A percentile compares a stretch with the other conserved stretches of the same genome.
Evolutionary conservation across 148 eudicot species (phyloP).

Genomic region (Mesembryanthemum crystallinum): DNA sequence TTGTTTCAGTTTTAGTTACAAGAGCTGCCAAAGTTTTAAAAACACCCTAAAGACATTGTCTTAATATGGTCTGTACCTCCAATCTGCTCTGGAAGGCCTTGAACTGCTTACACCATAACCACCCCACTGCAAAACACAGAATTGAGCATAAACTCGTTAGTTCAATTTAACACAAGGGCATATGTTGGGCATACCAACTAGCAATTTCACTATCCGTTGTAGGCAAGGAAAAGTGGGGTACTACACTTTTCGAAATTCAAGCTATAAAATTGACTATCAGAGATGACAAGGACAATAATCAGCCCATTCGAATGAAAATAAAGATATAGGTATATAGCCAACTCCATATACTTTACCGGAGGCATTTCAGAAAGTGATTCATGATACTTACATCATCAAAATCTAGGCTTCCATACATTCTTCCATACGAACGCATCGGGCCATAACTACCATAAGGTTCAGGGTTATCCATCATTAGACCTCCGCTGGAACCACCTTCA

Average conservation of each 20-base stretch:
- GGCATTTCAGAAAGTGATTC: neutral
- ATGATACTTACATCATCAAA: constrained; percentile 75
- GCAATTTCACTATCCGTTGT: too few relatives aligned
- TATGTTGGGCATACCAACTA: neutral
- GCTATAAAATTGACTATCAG: too few relatives aligned
- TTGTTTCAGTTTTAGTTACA: neutral
- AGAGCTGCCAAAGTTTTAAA: neutral
- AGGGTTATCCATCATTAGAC: constrained; percentile 60
- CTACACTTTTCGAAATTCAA: too few relatives aligned
- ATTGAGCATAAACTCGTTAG: neutral
- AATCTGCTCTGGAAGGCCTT: constrained; percentile 74
- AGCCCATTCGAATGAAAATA: too few relatives aligned
- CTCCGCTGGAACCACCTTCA: constrained; percentile 75
- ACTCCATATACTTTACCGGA: neutral
- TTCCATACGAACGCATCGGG: constrained; percentile 80
- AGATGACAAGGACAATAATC: too few relatives aligned
- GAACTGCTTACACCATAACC: constrained; percentile 53
- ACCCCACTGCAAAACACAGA: constrained; percentile 61
- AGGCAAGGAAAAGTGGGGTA: too few relatives aligned
- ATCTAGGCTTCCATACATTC: constrained; percentile 76
- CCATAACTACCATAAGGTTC: constrained; percentile 73
- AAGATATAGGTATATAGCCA: neutral
- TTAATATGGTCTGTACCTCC: constrained; percentile 94
- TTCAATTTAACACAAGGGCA: neutral
- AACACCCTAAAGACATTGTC: neutral